Evolutionary conservation across 768 basidiomycete genomes (phyloP), one percentile per base, ranked within the genome.

Genomic region (Amanita thiersii): DNA sequence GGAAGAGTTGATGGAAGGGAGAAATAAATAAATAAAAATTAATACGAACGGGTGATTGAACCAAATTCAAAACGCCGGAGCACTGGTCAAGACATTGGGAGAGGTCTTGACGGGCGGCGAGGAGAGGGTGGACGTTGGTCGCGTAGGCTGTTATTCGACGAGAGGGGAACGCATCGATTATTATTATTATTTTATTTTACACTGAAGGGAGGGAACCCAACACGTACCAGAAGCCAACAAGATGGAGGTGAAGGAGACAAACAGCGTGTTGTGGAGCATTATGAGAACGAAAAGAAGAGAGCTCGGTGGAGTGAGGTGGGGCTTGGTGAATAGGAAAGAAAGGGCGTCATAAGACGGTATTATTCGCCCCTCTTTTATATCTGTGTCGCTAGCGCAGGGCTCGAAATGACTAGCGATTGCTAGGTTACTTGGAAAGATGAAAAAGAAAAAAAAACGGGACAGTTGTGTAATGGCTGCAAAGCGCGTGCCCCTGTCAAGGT

Each of bases 191-290:
- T n/a, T n/a, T n/a, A n/a, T n/a, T n/a, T n/a, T n/a, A n/a, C n/a
- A n/a, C n/a, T n/a, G n/a, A n/a, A n/a, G n/a, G n/a, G n/a, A n/a
- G n/a, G n/a, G n/a, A n/a, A n/a, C n/a, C n/a, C n/a, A n/a, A n/a
- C n/a, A n/a, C n/a, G n/a, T 37, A 43, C 42, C 34, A 11, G 42
- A 43, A 12, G 26, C 9, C 14, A 43, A 36, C 28, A 43, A 35
- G 20, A 25, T 23, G 25, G 35, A 43, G 12, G 37, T 25, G 42
- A 30, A 30, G 25, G 35, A 43, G 12, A 43, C 26, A 35, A 30
- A 30, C 3, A 43, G 20, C 4, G 25, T 19, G 19, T 36, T 29
- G 25, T 20, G 26, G 42, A 37, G 15, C 23, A 43, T 18, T 35
- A 43, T 43, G 18, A n/a, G n/a, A n/a, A n/a, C n/a, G n/a, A n/a